Evolutionary conservation across 2,329 filamentous ascomycete genomes (phyloP).

Genomic region (Monilinia polystroma): DNA sequence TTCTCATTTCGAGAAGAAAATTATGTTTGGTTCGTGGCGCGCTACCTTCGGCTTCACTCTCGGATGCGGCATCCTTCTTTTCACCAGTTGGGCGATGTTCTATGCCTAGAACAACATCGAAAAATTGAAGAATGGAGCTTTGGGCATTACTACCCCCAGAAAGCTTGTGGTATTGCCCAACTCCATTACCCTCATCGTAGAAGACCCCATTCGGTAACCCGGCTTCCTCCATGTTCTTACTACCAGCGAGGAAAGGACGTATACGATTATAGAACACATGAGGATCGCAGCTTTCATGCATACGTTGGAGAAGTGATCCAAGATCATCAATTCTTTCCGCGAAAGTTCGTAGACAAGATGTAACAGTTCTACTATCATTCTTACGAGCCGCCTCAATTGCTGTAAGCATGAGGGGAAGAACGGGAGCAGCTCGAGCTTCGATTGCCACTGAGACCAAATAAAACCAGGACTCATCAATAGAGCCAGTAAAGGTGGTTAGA

Average conservation of each 20-base stretch:
- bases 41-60: slow-evolving; percentile 48
- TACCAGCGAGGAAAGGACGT: slow-evolving; percentile 91
- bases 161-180: slow-evolving; percentile 72
- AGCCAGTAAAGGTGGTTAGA: slow-evolving; percentile 87
- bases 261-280: slow-evolving; percentile 95
- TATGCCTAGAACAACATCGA: slow-evolving; percentile 86
- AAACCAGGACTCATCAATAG: slow-evolving; percentile 97
- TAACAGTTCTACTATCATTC: slow-evolving; percentile 69
- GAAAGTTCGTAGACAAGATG: slow-evolving; percentile 73
- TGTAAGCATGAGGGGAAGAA: slow-evolving; percentile 82
- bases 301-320: slow-evolving; percentile 72
- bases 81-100: slow-evolving; percentile 88
- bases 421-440: slow-evolving; percentile 84
- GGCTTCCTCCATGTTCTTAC: slow-evolving; percentile 96
- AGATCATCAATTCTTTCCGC: slow-evolving; percentile 88
- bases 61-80: slow-evolving; percentile 50
- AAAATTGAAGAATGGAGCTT: slow-evolving; percentile 95
- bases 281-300: slow-evolving; percentile 95
- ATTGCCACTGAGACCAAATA: slow-evolving; percentile 95
- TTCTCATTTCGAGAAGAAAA: slow-evolving; percentile 95
- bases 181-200: slow-evolving; percentile 76
- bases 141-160: slow-evolving; percentile 95
- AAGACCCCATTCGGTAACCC: slow-evolving; percentile 83
- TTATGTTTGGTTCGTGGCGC: slow-evolving; percentile 65
- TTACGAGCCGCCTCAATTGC: slow-evolving; percentile 78